Conservation (phyloP, 805 yeast genomes). For the Candida nitratophila region DNA sequence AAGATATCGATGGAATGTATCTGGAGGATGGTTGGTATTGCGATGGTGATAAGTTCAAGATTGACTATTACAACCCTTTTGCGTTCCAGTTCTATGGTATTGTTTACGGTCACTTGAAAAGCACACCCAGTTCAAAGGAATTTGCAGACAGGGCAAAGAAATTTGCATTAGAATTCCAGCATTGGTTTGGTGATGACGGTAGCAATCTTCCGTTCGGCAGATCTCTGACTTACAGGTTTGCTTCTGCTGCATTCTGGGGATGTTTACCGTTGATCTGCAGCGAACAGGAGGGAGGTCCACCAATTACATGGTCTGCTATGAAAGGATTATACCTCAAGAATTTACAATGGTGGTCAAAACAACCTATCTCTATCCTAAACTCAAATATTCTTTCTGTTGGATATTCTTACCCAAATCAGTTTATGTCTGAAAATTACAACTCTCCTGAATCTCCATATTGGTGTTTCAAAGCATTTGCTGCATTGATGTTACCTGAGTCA, state of each 20-base stretch:
- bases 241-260: slow-evolving; percentile 2
- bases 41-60: slow-evolving; percentile 18
- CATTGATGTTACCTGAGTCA: neutral
- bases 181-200: slow-evolving; percentile 12
- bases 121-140: slow-evolving; percentile 9
- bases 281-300: neutral
- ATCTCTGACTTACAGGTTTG: neutral
- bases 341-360: slow-evolving; percentile 2
- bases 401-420: slow-evolving; percentile 1
- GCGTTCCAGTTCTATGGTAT: slow-evolving; percentile 25
- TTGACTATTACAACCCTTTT: slow-evolving; percentile 25
- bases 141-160: slow-evolving; percentile 13
- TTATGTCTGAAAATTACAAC: slow-evolving; percentile 1
- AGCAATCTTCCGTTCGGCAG: neutral
- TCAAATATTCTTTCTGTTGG: slow-evolving; percentile 1
- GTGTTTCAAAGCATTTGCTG: neutral
- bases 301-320: neutral
- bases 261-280: neutral
- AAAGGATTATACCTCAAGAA: neutral
- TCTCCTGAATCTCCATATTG: slow-evolving; percentile 2
- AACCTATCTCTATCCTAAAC: neutral
- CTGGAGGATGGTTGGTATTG: slow-evolving; percentile 26
- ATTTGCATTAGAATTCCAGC: slow-evolving; percentile 18
- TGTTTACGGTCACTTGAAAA: slow-evolving; percentile 13
- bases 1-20: slow-evolving; percentile 16